A percentile compares a stretch with the other conserved stretches of the same genome.
phyloP scores from a whole-genome alignment of 139 green algal species.

The Mesostigma viride region DNA sequence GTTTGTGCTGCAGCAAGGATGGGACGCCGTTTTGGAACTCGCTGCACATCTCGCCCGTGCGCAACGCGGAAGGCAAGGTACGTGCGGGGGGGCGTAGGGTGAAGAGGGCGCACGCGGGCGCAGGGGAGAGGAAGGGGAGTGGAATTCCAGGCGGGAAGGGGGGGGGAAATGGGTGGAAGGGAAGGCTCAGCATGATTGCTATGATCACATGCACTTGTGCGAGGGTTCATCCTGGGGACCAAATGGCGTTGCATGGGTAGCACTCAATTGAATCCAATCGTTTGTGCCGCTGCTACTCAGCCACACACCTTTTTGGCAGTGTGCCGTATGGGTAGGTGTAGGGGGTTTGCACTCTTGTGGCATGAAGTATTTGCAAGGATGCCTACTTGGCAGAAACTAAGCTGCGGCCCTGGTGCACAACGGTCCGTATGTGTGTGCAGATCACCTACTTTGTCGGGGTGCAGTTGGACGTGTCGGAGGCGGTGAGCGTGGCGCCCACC shows the following conservation, averaged over 20 bases:
- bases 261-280: too few relatives aligned
- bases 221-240: too few relatives aligned
- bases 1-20: constrained; percentile 36
- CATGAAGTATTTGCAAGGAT: background rate
- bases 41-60: constrained; percentile 80
- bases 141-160: background rate
- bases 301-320: too few relatives aligned
- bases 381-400: background rate
- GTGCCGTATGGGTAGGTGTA: too few relatives aligned
- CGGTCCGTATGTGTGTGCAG: background rate
- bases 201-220: background rate
- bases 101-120: background rate
- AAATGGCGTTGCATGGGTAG: too few relatives aligned
- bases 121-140: background rate
- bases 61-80: constrained; percentile 42
- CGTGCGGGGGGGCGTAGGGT: background rate
- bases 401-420: background rate
- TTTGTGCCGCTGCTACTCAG: too few relatives aligned
- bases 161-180: background rate
- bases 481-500: constrained; percentile 35
- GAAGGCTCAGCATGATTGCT: background rate
- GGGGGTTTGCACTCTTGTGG: background rate
- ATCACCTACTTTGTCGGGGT: constrained; percentile 23
- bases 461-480: constrained; percentile 77
- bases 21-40: constrained; percentile 94